Percentiles rank a stretch among this genome's conserved stretches.
These are phyloP conservation scores for Barnettozyma pratensis DNA, from an alignment of 805 yeast species.

Conservation along the genomic window DNA sequence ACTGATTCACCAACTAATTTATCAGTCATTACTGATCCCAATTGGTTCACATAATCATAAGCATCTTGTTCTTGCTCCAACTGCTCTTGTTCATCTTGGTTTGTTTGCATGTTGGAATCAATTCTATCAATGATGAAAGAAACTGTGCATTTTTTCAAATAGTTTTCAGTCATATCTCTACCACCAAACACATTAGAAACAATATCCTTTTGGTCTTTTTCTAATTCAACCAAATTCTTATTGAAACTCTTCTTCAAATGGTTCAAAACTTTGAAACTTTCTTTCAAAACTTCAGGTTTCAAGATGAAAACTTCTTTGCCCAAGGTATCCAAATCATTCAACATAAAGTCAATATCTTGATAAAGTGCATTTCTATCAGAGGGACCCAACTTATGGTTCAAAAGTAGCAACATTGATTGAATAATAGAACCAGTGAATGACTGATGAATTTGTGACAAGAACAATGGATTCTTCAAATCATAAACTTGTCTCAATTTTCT, in stretches of 20 bases:
- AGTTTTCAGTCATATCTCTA: conserved; percentile 24
- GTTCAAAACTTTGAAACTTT: conserved; percentile 24
- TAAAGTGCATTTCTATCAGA: conserved; percentile 19
- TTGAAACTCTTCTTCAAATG: conserved; percentile 22
- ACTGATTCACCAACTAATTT: conserved; percentile 11
- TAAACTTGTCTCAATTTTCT: conserved; percentile 20
- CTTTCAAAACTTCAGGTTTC: conserved; percentile 25
- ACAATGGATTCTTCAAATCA: conserved; percentile 23
- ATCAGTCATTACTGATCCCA: conserved; percentile 18
- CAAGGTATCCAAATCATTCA: conserved; percentile 21
- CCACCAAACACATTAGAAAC: conserved; percentile 30
- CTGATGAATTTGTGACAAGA: conserved; percentile 29
- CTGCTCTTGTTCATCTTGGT: conserved; percentile 3
- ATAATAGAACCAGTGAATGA: conserved; percentile 28
- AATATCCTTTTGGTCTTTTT: conserved; percentile 25
- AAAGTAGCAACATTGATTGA: conserved; percentile 27
- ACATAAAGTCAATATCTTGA: conserved; percentile 24
- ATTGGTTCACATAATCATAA: conserved; percentile 17
- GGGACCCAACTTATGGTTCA: conserved; percentile 16
- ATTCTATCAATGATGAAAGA: conserved; percentile 21
- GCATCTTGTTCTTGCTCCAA: conserved; percentile 1
- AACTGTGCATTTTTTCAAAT: conserved; percentile 25
- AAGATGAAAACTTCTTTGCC: conserved; percentile 22
- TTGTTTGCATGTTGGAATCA: conserved; percentile 6
- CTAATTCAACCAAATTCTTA: conserved; percentile 22